Evolutionary conservation across 371 early-diverging fungal genomes (phyloP).

Genomic region (Mucor indicus): DNA sequence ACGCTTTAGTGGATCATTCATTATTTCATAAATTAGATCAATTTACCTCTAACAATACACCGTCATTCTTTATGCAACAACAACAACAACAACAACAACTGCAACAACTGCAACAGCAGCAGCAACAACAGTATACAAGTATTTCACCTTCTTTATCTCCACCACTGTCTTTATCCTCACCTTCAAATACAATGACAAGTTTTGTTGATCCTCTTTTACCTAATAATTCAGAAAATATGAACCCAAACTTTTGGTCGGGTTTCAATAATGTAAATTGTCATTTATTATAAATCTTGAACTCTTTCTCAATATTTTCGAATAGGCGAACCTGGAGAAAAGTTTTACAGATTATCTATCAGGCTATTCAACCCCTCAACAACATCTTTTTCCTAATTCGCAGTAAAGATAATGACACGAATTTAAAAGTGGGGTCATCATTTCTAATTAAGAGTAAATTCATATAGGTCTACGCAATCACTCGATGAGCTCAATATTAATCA

Average conservation of each 20-base stretch:
- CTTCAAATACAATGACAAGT: conserved; percentile 1
- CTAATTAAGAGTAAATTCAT: too few species aligned
- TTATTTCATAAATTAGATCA: conserved; percentile 42
- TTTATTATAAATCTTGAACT: neutral
- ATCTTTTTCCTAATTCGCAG: neutral
- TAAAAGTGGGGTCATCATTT: too few species aligned
- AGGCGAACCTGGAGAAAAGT: conserved; percentile 41
- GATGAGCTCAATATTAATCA: too few species aligned
- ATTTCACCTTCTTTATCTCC: conserved; percentile 5
- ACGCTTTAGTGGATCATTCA: conserved; percentile 35
- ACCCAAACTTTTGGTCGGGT: conserved; percentile 42
- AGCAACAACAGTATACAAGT: neutral
- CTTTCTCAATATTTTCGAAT: conserved; percentile 9
- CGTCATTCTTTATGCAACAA: conserved; percentile 33
- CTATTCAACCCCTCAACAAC: conserved; percentile 22
- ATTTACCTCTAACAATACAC: conserved; percentile 34
- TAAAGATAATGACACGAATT: too few species aligned
- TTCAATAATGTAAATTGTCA: conserved; percentile 38
- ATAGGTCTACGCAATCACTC: too few species aligned
- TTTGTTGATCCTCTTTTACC: conserved; percentile 22
- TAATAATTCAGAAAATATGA: neutral
- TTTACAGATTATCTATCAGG: conserved; percentile 41
- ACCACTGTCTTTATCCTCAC: conserved; percentile 10
- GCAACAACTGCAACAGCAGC: conserved; percentile 7
- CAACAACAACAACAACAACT: conserved; percentile 13